Evolutionary conservation across 768 basidiomycete genomes (phyloP), one percentile per base, ranked within the genome.

Genomic region (Naganishia vaughanmartiniae): DNA sequence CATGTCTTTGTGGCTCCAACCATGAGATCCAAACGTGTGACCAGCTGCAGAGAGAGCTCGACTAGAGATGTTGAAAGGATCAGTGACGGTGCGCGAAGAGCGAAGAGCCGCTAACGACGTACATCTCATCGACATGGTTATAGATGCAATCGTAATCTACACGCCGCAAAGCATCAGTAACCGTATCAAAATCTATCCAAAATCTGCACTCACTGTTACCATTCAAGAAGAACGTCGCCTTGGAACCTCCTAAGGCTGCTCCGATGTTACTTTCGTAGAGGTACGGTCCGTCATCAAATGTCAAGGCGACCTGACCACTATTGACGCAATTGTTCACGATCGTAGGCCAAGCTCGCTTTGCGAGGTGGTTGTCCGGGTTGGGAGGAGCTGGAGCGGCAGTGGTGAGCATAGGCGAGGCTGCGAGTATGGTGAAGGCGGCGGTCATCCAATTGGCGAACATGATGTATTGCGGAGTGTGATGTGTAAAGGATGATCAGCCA

Each of bases 21-120:
- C 77, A 66, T 81, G 81, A 1, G 75, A 77, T 0, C 78, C 79
- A 34, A 81, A 71, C 12, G 81, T 81, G 67, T 81, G 81, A 6
- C 75, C 74, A 0, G 31, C 30, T 24, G 28, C 56, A 33, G 58
- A 56, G 45, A 70, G 66, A 10, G 31, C 39, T 11, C 66, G 54
- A 39, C 54, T 51, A 21, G 39, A 33, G 46, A 15, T 34, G 48
- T 51, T 51, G 9, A 33, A 55, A 14, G 17, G 54, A 19, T 55
- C 51, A 65, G 55, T 9, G 42, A 42, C 58, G 31, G 54, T n/a
- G 15, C 30, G 30, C 4, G 9, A 15, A 30, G 1, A 6, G 19
- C 30, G 34, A 34, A 19, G 11, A n/a, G 36, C 1, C 21, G 24
- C 57, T 24, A 1, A 28, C 15, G 33, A 58, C 42, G 21, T 36